Evolutionary conservation across 176 grass and related monocot genomes (phyloP).

Genomic region (Lolium multiflorum): DNA sequence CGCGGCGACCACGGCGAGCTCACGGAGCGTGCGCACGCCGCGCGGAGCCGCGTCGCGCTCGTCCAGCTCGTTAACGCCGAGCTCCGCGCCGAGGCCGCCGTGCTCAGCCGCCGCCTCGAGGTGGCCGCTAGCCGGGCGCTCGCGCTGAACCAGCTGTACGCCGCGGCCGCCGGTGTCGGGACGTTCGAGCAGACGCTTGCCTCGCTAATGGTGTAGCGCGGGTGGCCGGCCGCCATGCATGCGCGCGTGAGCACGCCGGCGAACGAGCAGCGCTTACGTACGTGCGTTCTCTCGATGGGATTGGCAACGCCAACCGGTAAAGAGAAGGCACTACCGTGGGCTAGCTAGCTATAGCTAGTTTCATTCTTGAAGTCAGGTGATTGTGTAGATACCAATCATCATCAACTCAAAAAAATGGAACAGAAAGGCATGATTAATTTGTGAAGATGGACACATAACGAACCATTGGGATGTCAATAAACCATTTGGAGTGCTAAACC

Average conservation of each 20-base stretch:
- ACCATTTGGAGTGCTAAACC: neutral
- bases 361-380: neutral
- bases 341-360: conserved; percentile 1
- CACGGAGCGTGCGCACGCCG: neutral
- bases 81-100: conserved; percentile 48
- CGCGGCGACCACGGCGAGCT: conserved; percentile 49
- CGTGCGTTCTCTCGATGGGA: neutral
- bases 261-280: neutral
- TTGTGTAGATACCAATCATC: neutral
- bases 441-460: neutral
- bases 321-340: neutral
- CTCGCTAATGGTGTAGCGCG: conserved; percentile 58
- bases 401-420: neutral
- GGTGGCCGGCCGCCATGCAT: neutral
- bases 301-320: neutral
- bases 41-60: conserved; percentile 9
- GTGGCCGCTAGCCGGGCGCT: conserved; percentile 32
- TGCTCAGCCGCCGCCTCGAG: conserved; percentile 47
- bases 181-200: conserved; percentile 59
- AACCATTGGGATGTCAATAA: neutral
- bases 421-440: neutral
- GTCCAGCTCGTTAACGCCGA: conserved; percentile 47
- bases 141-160: conserved; percentile 44
- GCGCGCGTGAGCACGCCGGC: neutral
- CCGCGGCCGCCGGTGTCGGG: neutral